Conservation (phyloP, 441 rosid species). For the Croton laevigatus region DNA sequence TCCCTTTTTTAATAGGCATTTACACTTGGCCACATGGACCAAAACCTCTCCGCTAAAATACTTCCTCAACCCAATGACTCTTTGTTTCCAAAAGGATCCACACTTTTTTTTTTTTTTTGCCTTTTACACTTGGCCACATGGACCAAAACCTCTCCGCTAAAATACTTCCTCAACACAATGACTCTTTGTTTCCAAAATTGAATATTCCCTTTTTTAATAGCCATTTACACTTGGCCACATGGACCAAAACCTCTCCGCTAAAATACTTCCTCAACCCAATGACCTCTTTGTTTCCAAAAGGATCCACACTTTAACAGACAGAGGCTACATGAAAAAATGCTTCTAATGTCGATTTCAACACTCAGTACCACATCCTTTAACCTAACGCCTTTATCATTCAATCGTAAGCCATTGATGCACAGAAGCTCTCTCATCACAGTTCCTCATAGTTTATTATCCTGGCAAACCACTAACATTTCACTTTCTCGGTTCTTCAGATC, state of each 20-base stretch:
- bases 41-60: not conserved
- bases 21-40: constrained; percentile 19
- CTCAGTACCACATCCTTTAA: constrained; percentile 33
- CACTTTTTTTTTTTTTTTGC: not conserved
- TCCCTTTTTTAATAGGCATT: not conserved
- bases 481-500: constrained; percentile 25
- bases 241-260: not conserved
- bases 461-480: constrained; percentile 7
- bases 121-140: not conserved
- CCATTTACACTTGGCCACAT: constrained; percentile 21
- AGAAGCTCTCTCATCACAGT: constrained; percentile 11
- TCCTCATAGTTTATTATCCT: constrained; percentile 16
- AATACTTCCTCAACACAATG: not conserved
- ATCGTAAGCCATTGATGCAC: constrained; percentile 23
- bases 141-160: constrained; percentile 33
- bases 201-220: not conserved
- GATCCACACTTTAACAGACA: too few relatives aligned
- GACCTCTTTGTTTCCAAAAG: too few relatives aligned
- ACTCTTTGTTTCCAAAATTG: not conserved
- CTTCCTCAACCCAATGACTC: not conserved
- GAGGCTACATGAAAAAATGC: constrained; percentile 25
- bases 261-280: not conserved
- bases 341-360: constrained; percentile 33
- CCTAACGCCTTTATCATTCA: constrained; percentile 25
- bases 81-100: too few relatives aligned